A percentile compares a stretch with the other conserved stretches of the same genome.
phyloP scores from a whole-genome alignment of 306 rosid genomes.

The Cucumis sativus region Cucumber_9930_V3 NC_026660.2:12589501-12590000 shows the following conservation, averaged over 20 bases:
- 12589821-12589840: slow-evolving; percentile 37
- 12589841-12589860: slow-evolving; percentile 55
- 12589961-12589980: slow-evolving; percentile 42
- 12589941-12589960: slow-evolving; percentile 9
- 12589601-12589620: slow-evolving; percentile 6
- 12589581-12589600: slow-evolving; percentile 23
- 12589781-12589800: slow-evolving; percentile 46
- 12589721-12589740: slow-evolving; percentile 43
- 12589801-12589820: slow-evolving; percentile 25
- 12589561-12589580: background rate
- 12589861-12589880: slow-evolving; percentile 49
- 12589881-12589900: slow-evolving; percentile 28
- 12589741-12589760: slow-evolving; percentile 24
- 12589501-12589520: background rate
- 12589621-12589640: slow-evolving; percentile 11
- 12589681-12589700: slow-evolving; percentile 43
- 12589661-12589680: slow-evolving; percentile 28
- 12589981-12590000: slow-evolving; percentile 50
- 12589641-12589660: slow-evolving; percentile 22
- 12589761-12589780: slow-evolving; percentile 38
- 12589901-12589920: slow-evolving; percentile 1
- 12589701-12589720: slow-evolving; percentile 68
- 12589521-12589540: slow-evolving; percentile 15
- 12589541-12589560: slow-evolving; percentile 21
- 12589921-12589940: slow-evolving; percentile 2